Evolutionary conservation across 352 stramenopile species (phyloP), one percentile per base, ranked within the genome.

Genomic region (Phytophthora aleatoria): DNA sequence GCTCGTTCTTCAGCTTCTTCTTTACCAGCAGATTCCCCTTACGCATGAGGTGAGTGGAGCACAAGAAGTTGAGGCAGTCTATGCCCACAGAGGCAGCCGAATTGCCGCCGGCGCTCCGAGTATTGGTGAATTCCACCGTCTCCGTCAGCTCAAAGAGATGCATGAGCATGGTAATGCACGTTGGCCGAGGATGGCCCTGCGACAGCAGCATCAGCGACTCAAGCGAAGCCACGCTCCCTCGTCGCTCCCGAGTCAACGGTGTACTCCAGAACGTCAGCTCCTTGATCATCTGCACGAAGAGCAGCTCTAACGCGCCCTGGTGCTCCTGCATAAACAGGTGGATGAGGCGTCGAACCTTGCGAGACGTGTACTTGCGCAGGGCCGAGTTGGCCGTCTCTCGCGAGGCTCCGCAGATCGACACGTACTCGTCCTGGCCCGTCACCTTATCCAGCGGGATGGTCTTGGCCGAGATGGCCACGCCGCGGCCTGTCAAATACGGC

Each of bases 41-140:
- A n/a, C 79, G 76, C 75, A 95, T 81, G 20, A 94, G 35, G 49
- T 95, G 87, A 54, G 87, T 95, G 12, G 83, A 90, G 67, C 87
- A 95, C 69, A 91, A 75, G 45, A 94, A 93, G 50, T 95, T 93
- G 12, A 93, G 67, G 47, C 87, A 95, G 52, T 95, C 87, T 38
- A 95, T 95, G 13, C 85, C 87, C 20, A 92, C 81, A 0, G 73
- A 70, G 9, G 85, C 81, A 16, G 80, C 73, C 5, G 76, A 76
- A 45, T 68, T 79, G 13, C 70, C 67, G 2, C 66, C 69, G 5
- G 51, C 66, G 51, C 61, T 77, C 3, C 57, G 45, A 13, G 57
- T 66, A 31, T 94, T 82, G 7, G 82, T 87, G 63, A 95, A 94
- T 38, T 95, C 87, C 50, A 95, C 83, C 11, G 80, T 93, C 61